Evolutionary conservation across 2,329 filamentous ascomycete species (phyloP).

Genomic region (Phialemonium atrogriseum): DNA sequence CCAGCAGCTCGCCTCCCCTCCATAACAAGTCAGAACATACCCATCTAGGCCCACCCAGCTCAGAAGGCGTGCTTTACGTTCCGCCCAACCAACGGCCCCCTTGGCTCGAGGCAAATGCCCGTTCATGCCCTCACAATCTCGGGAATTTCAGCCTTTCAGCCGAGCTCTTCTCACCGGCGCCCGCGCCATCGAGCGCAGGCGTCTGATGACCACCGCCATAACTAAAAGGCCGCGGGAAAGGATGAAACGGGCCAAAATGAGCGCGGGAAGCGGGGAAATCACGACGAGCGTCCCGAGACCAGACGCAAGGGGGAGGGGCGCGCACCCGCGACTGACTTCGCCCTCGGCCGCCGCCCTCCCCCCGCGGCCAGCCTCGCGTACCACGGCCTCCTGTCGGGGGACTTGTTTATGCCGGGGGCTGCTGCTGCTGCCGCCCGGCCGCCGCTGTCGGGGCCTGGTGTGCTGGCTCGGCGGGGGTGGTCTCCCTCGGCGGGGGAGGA

Average conservation of each 20-base stretch:
- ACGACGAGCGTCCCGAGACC: slow-evolving; percentile 36
- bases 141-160: no score
- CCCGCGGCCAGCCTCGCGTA: slow-evolving; percentile 32
- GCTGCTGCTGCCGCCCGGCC: slow-evolving; percentile 6
- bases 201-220: slow-evolving; percentile 31
- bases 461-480: slow-evolving; percentile 11
- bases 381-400: slow-evolving; percentile 25
- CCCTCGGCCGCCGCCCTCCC: slow-evolving; percentile 30
- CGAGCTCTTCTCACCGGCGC: slow-evolving; percentile 40
- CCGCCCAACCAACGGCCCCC: no score
- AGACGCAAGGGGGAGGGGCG: slow-evolving; percentile 31
- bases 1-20: no score
- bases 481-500: no score
- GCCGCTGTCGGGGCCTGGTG: slow-evolving; percentile 3
- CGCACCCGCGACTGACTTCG: slow-evolving; percentile 34
- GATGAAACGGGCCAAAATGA: slow-evolving; percentile 40
- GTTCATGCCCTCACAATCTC: no score
- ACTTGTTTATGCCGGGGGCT: slow-evolving; percentile 7
- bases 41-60: no score
- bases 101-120: no score
- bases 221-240: no score
- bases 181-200: slow-evolving; percentile 32
- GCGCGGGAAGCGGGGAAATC: slow-evolving; percentile 40
- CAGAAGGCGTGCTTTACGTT: no score
- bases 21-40: no score